Evolutionary conservation across 768 basidiomycete species (phyloP).

Genomic region (Mycena floridula): DNA sequence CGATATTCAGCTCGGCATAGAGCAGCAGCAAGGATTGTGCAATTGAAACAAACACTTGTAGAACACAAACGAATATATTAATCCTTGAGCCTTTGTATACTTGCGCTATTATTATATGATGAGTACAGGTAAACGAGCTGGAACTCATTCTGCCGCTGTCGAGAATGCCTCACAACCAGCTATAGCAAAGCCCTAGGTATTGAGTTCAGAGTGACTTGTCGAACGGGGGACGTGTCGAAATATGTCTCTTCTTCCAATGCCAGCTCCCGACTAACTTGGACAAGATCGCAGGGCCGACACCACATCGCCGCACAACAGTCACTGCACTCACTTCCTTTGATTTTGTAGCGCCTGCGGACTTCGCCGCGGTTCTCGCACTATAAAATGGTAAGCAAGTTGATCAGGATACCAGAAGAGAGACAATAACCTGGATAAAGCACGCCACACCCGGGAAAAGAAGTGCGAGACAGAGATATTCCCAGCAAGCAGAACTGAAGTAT

Average conservation of each 20-base stretch:
- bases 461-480: background rate
- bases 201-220: slow-evolving; percentile 3
- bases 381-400: background rate
- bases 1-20: no score
- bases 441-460: background rate
- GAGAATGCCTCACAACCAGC: slow-evolving; percentile 23
- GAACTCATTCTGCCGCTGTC: no score
- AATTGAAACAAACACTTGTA: no score
- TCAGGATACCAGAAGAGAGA: background rate
- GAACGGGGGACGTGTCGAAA: no score
- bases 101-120: no score
- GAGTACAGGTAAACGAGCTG: no score
- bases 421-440: background rate
- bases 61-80: no score
- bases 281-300: background rate
- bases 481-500: background rate
- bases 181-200: slow-evolving; percentile 36
- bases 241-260: background rate
- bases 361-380: background rate
- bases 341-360: background rate
- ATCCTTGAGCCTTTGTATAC: no score
- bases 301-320: background rate
- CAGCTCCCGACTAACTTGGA: background rate
- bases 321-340: background rate
- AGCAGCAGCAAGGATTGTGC: no score